These are phyloP conservation scores for Aureobasidium sp. DNA, from an alignment of 2,329 filamentous ascomycete genomes.

Conservation along the genomic window DNA sequence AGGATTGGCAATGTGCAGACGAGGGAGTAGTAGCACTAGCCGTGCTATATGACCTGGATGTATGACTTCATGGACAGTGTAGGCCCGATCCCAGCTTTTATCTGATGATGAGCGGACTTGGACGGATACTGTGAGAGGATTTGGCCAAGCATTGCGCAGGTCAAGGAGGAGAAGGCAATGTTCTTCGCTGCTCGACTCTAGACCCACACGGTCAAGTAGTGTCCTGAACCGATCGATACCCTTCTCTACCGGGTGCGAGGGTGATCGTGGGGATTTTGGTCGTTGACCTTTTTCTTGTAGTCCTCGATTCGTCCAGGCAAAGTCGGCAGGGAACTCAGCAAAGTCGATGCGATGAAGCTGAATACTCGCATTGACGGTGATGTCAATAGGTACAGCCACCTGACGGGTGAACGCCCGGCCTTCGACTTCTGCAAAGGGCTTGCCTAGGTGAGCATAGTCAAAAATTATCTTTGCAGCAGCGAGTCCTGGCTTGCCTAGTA, in stretches of 20 bases:
- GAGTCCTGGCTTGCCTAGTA: constrained; percentile 78
- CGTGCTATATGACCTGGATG: constrained; percentile 60
- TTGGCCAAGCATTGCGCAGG: constrained; percentile 84
- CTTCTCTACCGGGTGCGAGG: constrained; percentile 1
- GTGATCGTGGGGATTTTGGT: not conserved
- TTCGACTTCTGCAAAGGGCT: constrained; percentile 57
- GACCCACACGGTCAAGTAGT: constrained; percentile 38
- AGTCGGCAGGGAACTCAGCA: constrained; percentile 60
- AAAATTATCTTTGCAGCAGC: constrained; percentile 16
- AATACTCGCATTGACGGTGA: constrained; percentile 88
- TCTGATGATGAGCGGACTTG: constrained; percentile 30
- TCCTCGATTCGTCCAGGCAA: constrained; percentile 53
- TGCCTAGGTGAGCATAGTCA: constrained; percentile 59
- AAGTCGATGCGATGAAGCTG: constrained; percentile 76
- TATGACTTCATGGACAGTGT: constrained; percentile 39
- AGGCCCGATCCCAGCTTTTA: constrained; percentile 23
- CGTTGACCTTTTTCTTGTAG: not conserved
- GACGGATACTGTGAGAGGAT: constrained; percentile 62
- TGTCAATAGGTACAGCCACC: constrained; percentile 68
- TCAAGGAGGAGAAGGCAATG: constrained; percentile 77
- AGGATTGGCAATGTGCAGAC: constrained; percentile 69
- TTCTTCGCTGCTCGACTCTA: constrained; percentile 44
- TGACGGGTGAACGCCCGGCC: constrained; percentile 79
- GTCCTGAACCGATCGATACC: constrained; percentile 36
- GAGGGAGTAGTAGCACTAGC: constrained; percentile 66